Evolutionary conservation across 1,284 basidiomycete species (phyloP).

Genomic region (Boletus sp.): DNA sequence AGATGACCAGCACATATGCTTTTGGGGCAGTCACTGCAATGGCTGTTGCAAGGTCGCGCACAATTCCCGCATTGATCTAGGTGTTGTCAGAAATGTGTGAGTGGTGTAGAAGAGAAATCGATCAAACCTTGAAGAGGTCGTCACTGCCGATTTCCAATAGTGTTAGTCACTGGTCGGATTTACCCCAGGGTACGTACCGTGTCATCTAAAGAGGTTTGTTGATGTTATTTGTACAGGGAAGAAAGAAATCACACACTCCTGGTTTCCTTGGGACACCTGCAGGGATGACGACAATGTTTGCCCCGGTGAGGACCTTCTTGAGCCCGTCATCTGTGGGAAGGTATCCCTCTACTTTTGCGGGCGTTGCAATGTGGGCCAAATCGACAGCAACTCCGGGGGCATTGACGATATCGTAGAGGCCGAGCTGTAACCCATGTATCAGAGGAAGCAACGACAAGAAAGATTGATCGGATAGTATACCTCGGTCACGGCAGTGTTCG

Average conservation of each 20-base stretch:
- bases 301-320: slow-evolving; percentile 78
- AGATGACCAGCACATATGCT: slow-evolving; percentile 93
- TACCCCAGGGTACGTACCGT: slow-evolving; percentile 45
- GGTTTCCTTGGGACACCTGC: slow-evolving; percentile 97
- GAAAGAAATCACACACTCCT: slow-evolving; percentile 54
- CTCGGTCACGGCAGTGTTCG: slow-evolving; percentile 77
- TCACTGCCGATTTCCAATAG: slow-evolving; percentile 49
- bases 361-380: slow-evolving; percentile 84
- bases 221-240: slow-evolving; percentile 5
- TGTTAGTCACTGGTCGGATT: slow-evolving; percentile 23
- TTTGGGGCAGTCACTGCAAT: slow-evolving; percentile 86
- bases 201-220: slow-evolving; percentile 54
- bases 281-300: slow-evolving; percentile 92
- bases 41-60: slow-evolving; percentile 86
- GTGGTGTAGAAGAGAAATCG: not conserved
- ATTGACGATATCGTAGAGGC: slow-evolving; percentile 95
- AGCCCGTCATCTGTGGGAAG: slow-evolving; percentile 75
- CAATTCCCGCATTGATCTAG: slow-evolving; percentile 98
- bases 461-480: slow-evolving; percentile 34
- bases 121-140: slow-evolving; percentile 84
- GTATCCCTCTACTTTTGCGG: slow-evolving; percentile 75
- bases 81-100: slow-evolving; percentile 3
- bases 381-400: slow-evolving; percentile 96
- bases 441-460: not conserved
- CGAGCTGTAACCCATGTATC: slow-evolving; percentile 46